Evolutionary conservation across 2,329 filamentous ascomycete genomes (phyloP), one percentile per base, ranked within the genome.

Genomic region (Paracoccidioides lutzii): DNA sequence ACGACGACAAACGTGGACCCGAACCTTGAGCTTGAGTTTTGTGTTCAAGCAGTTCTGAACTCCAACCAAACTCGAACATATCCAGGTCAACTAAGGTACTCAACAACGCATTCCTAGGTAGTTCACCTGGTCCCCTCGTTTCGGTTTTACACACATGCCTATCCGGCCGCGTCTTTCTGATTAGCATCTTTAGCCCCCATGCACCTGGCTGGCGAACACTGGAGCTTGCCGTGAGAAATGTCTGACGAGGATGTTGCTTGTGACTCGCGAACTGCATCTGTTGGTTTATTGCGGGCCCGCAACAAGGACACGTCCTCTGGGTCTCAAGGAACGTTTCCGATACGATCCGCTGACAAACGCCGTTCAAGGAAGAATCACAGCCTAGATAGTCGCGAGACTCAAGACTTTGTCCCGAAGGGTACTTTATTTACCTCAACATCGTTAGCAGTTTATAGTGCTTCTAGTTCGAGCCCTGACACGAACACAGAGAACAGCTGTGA

Each of bases 211-310:
- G 37, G 7, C 14, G 32, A 22, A 5, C 30, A 22, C 33, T n/a
- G 12, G 14, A 15, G 22, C 15, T 8, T 22, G 22, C 22, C 22
- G 22, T 22, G 22, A 22, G 22, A 22, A 22, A 52, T 52, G 50
- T 43, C 38, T 42, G 69, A 73, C 37, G 65, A 67, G 51, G 70
- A 61, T 28, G 62, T 59, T 43, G 60, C 22, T 15, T 48, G 60
- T 54, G 70, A 78, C 60, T 78, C 76, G 15, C 69, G 76, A 50
- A 78, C 73, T 41, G 73, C 72, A 48, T 66, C 69, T 2, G 66
- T 77, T 30, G 73, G 74, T 14, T 60, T 64, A 41, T 71, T 70
- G 63, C 72, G 73, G 15, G 57, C 54, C 48, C 64, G 61, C 40
- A 49, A 40, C 52, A 57, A 56, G 42, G 63, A 62, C 8, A 59